These are phyloP conservation scores for Didymella segeticola DNA, from an alignment of 2,329 filamentous ascomycete genomes.

Conservation along the genomic window DNA sequence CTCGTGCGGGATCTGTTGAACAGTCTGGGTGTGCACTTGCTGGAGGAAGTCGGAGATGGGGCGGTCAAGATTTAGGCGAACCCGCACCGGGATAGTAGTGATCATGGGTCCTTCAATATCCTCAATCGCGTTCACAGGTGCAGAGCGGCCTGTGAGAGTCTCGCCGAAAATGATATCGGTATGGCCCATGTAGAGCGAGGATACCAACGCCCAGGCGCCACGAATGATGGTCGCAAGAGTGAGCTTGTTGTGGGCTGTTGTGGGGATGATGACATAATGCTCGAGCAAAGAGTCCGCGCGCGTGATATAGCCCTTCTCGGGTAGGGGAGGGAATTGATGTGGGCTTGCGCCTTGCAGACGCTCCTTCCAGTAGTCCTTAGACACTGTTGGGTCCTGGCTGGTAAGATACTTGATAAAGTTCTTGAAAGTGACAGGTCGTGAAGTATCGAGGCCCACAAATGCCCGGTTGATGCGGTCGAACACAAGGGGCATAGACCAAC, in stretches of 20 bases:
- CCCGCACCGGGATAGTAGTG: conserved; percentile 64
- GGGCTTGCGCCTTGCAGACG: conserved; percentile 55
- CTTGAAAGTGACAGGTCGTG: conserved; percentile 49
- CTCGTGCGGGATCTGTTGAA: conserved; percentile 68
- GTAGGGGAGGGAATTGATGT: conserved; percentile 59
- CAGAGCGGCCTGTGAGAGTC: conserved; percentile 64
- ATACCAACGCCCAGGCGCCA: conserved; percentile 66
- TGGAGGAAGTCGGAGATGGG: conserved; percentile 62
- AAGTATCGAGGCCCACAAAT: conserved; percentile 35
- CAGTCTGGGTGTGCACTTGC: conserved; percentile 62
- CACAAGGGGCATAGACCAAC: conserved; percentile 51
- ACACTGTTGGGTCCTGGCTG: conserved; percentile 49
- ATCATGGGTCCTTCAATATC: conserved; percentile 68
- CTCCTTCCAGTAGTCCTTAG: conserved; percentile 57
- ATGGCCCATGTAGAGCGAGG: conserved; percentile 62
- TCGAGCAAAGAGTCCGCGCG: conserved; percentile 60
- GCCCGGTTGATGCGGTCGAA: conserved; percentile 44
- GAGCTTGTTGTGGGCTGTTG: conserved; percentile 48
- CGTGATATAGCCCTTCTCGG: conserved; percentile 55
- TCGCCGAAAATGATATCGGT: conserved; percentile 65
- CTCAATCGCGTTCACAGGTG: conserved; percentile 54
- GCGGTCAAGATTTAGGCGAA: conserved; percentile 53
- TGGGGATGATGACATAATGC: conserved; percentile 52
- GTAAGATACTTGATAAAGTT: conserved; percentile 59
- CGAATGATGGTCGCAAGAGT: conserved; percentile 60